These are phyloP conservation scores for Picochlorum sp. DNA, from an alignment of 139 green algal genomes.

Conservation along the genomic window DNA sequence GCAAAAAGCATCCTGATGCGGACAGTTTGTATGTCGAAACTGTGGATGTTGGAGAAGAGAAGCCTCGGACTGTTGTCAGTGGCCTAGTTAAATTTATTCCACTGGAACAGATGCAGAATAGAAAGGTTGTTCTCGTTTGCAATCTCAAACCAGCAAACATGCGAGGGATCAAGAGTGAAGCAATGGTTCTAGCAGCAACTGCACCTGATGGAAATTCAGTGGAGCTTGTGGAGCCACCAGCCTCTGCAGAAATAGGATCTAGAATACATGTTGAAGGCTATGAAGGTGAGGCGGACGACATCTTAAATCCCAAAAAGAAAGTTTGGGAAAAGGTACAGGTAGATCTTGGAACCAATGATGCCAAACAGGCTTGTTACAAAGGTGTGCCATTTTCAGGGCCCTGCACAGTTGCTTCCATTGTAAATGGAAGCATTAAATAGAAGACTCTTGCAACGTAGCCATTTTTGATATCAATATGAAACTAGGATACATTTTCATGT, in stretches of 20 bases:
- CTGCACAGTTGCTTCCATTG: slow-evolving; percentile 45
- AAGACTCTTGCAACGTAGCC: neutral
- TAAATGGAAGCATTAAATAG: slow-evolving; percentile 46
- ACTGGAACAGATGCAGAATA: slow-evolving; percentile 60
- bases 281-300: slow-evolving; percentile 61
- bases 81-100: slow-evolving; percentile 89
- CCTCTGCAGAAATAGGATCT: slow-evolving; percentile 56
- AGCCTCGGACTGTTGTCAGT: slow-evolving; percentile 54
- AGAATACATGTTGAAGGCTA: slow-evolving; percentile 62
- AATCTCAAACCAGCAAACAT: slow-evolving; percentile 95
- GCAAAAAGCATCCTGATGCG: slow-evolving; percentile 58
- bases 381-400: slow-evolving; percentile 51
- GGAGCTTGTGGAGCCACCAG: slow-evolving; percentile 78
- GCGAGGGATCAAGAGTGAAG: slow-evolving; percentile 71
- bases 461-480: too few species aligned
- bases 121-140: slow-evolving; percentile 66
- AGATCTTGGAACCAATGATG: slow-evolving; percentile 48
- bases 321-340: slow-evolving; percentile 57
- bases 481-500: too few species aligned
- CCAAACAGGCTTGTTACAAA: slow-evolving; percentile 62
- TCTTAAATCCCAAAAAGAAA: slow-evolving; percentile 88
- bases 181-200: slow-evolving; percentile 85
- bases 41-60: slow-evolving; percentile 72
- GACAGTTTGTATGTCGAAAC: slow-evolving; percentile 82
- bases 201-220: slow-evolving; percentile 53